Evolutionary conservation across 1,284 basidiomycete species (phyloP), one percentile per base, ranked within the genome.

Genomic region (Ceratobasidium sp.): DNA sequence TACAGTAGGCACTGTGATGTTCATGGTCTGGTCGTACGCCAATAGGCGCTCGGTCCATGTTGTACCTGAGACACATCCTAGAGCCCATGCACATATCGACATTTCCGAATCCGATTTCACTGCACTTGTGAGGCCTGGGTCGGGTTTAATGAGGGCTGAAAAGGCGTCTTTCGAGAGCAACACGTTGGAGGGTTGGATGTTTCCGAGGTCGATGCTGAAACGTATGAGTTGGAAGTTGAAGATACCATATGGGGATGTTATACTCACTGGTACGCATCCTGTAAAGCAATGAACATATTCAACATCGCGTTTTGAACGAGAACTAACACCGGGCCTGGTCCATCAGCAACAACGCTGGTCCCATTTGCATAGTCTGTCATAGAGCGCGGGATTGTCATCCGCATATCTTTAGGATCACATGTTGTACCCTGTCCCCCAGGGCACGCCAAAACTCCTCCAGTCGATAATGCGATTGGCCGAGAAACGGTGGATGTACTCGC

Each of bases 191-290:
- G 61, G 32, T 28, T n/a, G 43, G 21, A 63, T 63, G 26, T 63
- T 63, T 9, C 61, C 61, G 26, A 63, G 18, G 38, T 63, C 61
- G 18, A 63, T 63, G 30, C 61, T 63, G 35, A 28, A 49, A 44
- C 3, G 28, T 6, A 28, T 28, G 6, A 9, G 28, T 11, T 49
- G 44, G 35, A 46, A 18, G 38, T 9, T 13, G 11, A 18, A 59
- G n/a, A 18, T 18, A 41, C 7, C 23, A n/a, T 38, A 14, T 14
- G 11, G 18, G 13, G 35, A 59, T n/a, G 9, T 28, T 14, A 41
- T 43, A 63, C 61, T 16, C 49, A 63, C 61, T 63, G 61, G 21
- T 63, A 63, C 21, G 61, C 61, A 23, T 63, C 61, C 28, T 26
- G 43, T 6, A 63, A 26, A 6, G 44, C 61, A 2, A 26, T 63